Conservation (phyloP, 2,329 filamentous ascomycete genomes). For the Venturia pyrina region DNA sequence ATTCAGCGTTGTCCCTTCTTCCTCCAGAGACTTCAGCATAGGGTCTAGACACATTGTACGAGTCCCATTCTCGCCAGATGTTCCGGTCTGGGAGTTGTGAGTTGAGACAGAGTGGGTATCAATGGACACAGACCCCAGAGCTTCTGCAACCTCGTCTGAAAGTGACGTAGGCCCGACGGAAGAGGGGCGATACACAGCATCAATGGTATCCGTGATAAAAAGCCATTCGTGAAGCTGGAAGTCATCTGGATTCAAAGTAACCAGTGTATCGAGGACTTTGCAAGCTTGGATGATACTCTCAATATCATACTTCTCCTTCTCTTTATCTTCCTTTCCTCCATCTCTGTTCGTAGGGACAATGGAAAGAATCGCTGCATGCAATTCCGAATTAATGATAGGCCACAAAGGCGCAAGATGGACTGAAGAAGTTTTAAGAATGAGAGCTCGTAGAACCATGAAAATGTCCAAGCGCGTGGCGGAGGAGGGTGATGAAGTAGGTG, state of each 20-base stretch:
- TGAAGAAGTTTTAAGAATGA: constrained; percentile 68
- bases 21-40: constrained; percentile 22
- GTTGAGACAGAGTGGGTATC: constrained; percentile 17
- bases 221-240: constrained; percentile 99
- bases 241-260: constrained; percentile 81
- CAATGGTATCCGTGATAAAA: constrained; percentile 92
- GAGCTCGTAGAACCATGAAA: constrained; percentile 74
- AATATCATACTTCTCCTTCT: constrained; percentile 69
- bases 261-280: constrained; percentile 83
- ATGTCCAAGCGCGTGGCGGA: constrained; percentile 81
- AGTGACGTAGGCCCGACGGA: constrained; percentile 62
- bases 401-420: constrained; percentile 76
- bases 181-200: constrained; percentile 77
- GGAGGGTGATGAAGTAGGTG: constrained; percentile 80
- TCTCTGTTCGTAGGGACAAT: constrained; percentile 59
- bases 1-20: constrained; percentile 26
- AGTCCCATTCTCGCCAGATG: constrained; percentile 15
- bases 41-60: constrained; percentile 31
- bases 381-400: constrained; percentile 80
- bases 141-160: constrained; percentile 75
- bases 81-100: constrained; percentile 18
- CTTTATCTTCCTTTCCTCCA: constrained; percentile 65
- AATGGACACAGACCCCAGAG: constrained; percentile 42
- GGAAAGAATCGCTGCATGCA: constrained; percentile 70
- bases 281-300: constrained; percentile 77